These are phyloP conservation scores for Ophiostoma triangulosporum DNA, from an alignment of 2,329 filamentous ascomycete genomes.

Conservation along the genomic window DNA sequence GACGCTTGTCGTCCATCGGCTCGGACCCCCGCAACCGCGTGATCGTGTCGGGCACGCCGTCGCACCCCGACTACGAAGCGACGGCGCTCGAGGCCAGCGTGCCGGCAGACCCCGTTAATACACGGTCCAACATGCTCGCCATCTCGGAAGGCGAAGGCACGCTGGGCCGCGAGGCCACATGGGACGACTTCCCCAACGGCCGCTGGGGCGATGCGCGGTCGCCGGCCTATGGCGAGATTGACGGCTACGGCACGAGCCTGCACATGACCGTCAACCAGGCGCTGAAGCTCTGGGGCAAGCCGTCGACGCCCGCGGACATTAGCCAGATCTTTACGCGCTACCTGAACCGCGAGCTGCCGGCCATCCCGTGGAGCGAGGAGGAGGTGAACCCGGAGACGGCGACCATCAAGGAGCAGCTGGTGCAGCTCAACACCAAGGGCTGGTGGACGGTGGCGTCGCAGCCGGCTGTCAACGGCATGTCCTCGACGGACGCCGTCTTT, in stretches of 20 bases:
- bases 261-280: conserved; percentile 82
- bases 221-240: conserved; percentile 89
- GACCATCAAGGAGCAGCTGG: conserved; percentile 62
- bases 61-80: conserved; percentile 53
- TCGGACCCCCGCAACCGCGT: conserved; percentile 80
- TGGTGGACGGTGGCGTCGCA: conserved; percentile 98
- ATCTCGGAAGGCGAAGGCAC: conserved; percentile 90
- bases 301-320: conserved; percentile 57
- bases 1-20: conserved; percentile 65
- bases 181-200: conserved; percentile 97
- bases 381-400: conserved; percentile 71
- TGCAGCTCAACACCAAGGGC: conserved; percentile 63
- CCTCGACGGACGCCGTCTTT: conserved; percentile 63
- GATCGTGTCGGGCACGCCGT: conserved; percentile 57
- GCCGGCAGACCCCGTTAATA: conserved; percentile 60
- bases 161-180: conserved; percentile 85
- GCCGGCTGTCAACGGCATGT: conserved; percentile 77
- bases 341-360: conserved; percentile 62
- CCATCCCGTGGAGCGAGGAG: conserved; percentile 91
- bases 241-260: conserved; percentile 88
- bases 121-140: conserved; percentile 70
- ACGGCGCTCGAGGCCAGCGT: conserved; percentile 64
- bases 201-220: conserved; percentile 96
- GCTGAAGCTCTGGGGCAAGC: conserved; percentile 72
- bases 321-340: conserved; percentile 69